A percentile compares a stretch with the other conserved stretches of the same genome.
Conservation (phyloP, 352 stramenopile species). For the Pythium chondricola region DNA sequence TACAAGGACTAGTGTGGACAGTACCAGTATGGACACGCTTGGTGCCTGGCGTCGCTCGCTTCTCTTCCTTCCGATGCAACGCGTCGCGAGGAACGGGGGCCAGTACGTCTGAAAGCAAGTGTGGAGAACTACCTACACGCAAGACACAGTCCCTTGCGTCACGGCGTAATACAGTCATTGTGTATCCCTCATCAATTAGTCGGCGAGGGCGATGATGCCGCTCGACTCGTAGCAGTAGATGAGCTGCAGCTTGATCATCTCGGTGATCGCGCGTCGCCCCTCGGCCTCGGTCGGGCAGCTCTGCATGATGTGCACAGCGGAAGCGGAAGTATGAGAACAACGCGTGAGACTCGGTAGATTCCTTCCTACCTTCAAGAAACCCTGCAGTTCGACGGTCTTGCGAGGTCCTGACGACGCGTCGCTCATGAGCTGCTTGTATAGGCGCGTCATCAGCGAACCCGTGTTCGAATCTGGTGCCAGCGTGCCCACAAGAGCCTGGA, state of each 20-base stretch:
- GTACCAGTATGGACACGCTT: not conserved
- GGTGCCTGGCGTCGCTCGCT: too few relatives aligned
- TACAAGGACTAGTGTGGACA: constrained; percentile 66
- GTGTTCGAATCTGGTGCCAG: constrained; percentile 50
- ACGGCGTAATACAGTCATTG: too few relatives aligned
- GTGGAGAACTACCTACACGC: too few relatives aligned
- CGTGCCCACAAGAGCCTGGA: constrained; percentile 61
- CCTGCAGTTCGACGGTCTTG: constrained; percentile 60
- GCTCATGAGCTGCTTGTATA: constrained; percentile 53
- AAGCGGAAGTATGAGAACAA: not conserved
- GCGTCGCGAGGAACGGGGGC: not conserved
- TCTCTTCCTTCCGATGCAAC: too few relatives aligned
- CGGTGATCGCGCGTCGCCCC: constrained; percentile 58
- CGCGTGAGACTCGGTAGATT: not conserved
- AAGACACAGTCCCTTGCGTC: too few relatives aligned
- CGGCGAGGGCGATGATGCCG: constrained; percentile 61
- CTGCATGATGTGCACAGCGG: constrained; percentile 22
- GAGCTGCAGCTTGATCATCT: constrained; percentile 76
- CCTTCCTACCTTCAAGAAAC: constrained; percentile 52
- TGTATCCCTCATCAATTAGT: too few relatives aligned
- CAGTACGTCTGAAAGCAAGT: not conserved
- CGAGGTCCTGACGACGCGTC: constrained; percentile 20
- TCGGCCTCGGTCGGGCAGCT: constrained; percentile 71
- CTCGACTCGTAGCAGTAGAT: constrained; percentile 80
- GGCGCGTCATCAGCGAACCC: constrained; percentile 65